These are phyloP conservation scores for Phylloporus arenicola DNA, from an alignment of 768 basidiomycete genomes.

Conservation along the genomic window DNA sequence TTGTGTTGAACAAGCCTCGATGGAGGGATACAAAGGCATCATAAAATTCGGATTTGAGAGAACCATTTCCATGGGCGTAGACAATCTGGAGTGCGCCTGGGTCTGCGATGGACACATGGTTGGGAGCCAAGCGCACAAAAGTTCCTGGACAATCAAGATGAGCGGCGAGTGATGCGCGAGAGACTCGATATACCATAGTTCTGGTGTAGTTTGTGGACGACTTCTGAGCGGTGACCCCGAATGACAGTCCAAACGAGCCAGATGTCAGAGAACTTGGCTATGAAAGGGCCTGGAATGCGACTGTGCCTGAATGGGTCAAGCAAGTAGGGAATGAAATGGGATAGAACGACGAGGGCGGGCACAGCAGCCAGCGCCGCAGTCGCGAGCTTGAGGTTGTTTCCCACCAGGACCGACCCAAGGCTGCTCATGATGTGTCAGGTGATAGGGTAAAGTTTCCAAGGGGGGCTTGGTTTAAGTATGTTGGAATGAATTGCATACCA, in stretches of 20 bases:
- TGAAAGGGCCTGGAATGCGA: constrained; percentile 58
- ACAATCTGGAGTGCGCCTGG: constrained; percentile 70
- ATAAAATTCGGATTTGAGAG: constrained; percentile 74
- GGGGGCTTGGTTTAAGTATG: not conserved
- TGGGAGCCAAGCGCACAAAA: constrained; percentile 67
- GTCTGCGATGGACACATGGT: constrained; percentile 72
- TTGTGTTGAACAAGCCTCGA: constrained; percentile 73
- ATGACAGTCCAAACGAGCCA: constrained; percentile 68
- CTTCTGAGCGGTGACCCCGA: constrained; percentile 69
- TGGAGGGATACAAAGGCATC: constrained; percentile 73
- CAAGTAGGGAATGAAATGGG: constrained; percentile 45
- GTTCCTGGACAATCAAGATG: constrained; percentile 37
- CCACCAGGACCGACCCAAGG: constrained; percentile 7
- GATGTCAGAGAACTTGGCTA: constrained; percentile 65
- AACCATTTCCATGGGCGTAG: constrained; percentile 83
- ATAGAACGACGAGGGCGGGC: constrained; percentile 16
- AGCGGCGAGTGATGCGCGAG: not conserved
- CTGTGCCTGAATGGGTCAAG: constrained; percentile 57
- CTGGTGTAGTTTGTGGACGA: constrained; percentile 66
- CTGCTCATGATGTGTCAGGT: constrained; percentile 13
- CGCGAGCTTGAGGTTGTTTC: not conserved
- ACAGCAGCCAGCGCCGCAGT: constrained; percentile 9
- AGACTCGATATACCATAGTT: constrained; percentile 53
- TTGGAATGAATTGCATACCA: not conserved
- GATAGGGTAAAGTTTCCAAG: not conserved